phyloP scores from a whole-genome alignment of 805 yeast species.

The Hanseniaspora clermontiae region DNA sequence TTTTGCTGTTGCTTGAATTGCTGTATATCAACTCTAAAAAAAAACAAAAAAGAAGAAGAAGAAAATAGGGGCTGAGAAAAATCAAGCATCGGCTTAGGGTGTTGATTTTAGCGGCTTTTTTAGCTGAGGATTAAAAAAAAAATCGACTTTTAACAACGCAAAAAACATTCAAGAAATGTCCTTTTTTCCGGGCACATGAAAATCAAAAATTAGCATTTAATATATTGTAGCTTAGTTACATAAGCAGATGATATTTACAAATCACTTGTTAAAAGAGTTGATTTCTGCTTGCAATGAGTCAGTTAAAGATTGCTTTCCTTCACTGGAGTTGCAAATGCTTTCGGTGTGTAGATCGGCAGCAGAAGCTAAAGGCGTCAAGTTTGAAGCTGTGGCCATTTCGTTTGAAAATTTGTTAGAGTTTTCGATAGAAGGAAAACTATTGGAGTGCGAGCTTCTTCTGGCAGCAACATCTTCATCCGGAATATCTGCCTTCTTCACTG shows the following conservation, averaged over 20 bases:
- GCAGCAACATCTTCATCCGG: not conserved
- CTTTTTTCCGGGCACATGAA: no score
- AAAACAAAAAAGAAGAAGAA: not conserved
- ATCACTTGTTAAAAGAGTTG: not conserved
- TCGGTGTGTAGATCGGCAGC: conserved; percentile 8
- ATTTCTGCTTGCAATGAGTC: conserved; percentile 12
- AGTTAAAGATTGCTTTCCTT: conserved; percentile 10
- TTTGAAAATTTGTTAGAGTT: conserved; percentile 2
- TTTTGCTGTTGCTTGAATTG: no score
- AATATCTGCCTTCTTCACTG: not conserved
- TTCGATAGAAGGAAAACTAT: conserved; percentile 1
- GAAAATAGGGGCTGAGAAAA: not conserved
- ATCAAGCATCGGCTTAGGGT: not conserved
- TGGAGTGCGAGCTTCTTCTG: conserved; percentile 1
- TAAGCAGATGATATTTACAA: no score
- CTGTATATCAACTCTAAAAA: not conserved
- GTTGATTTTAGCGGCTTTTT: no score
- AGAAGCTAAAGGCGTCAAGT: not conserved
- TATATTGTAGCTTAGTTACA: no score
- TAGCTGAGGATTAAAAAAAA: no score
- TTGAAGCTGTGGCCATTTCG: conserved; percentile 1
- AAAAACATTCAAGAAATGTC: no score
- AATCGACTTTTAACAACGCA: no score
- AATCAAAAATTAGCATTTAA: no score
- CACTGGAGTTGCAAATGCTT: conserved; percentile 2